phyloP scores from a whole-genome alignment of 78 protist genomes.

The Protostelium mycophagum region DNA sequence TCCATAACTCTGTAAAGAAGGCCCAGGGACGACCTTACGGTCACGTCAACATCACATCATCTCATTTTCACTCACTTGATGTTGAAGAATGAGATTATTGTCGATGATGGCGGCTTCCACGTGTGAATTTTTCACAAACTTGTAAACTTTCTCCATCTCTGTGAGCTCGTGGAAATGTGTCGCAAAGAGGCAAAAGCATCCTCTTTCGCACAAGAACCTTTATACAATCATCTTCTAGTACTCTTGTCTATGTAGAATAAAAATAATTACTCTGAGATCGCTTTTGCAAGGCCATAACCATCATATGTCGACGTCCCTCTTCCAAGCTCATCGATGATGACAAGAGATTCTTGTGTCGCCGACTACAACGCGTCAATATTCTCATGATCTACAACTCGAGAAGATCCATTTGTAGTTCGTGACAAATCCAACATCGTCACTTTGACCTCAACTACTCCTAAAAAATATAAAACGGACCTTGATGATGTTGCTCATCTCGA shows the following conservation, averaged over 20 bases:
- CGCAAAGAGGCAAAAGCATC: slow-evolving; percentile 83
- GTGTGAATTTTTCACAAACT: slow-evolving; percentile 64
- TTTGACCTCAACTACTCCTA: too few species aligned
- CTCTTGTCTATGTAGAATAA: neutral
- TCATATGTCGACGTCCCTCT: slow-evolving; percentile 98
- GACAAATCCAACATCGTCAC: too few species aligned
- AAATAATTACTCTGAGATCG: slow-evolving; percentile 87
- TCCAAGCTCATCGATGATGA: slow-evolving; percentile 98
- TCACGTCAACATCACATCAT: slow-evolving; percentile 47
- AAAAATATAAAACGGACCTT: slow-evolving; percentile 5
- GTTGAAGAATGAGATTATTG: slow-evolving; percentile 7
- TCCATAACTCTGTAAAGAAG: slow-evolving; percentile 90
- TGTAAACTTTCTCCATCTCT: slow-evolving; percentile 17
- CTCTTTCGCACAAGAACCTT: slow-evolving; percentile 48
- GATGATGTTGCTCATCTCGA: slow-evolving; percentile 92
- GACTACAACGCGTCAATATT: neutral
- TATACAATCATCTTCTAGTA: neutral
- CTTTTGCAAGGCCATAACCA: slow-evolving; percentile 98
- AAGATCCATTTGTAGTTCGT: too few species aligned
- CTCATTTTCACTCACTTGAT: slow-evolving; percentile 1
- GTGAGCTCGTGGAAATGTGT: slow-evolving; percentile 97
- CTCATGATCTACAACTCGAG: too few species aligned
- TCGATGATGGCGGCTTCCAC: slow-evolving; percentile 63
- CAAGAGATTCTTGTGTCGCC: slow-evolving; percentile 80
- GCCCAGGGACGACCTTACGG: slow-evolving; percentile 77